Evolutionary conservation across 306 rosid species (phyloP).

Genomic region (Prunus mume): DNA sequence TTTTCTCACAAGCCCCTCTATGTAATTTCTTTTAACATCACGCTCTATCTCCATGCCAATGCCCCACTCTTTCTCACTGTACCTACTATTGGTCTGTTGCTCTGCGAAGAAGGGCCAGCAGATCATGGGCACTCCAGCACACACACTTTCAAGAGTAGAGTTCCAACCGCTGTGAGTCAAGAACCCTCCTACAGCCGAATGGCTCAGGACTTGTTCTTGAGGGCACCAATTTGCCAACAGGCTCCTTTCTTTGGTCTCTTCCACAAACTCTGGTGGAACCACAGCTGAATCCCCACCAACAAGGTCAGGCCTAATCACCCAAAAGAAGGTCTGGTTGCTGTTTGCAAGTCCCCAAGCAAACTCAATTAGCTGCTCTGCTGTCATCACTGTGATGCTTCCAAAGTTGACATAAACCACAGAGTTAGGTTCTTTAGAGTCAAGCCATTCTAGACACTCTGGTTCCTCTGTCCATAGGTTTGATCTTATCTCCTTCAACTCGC

Average conservation of each 20-base stretch:
- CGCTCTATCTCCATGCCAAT: not conserved
- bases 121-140: not conserved
- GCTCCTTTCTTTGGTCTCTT: too few species aligned
- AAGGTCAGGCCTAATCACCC: conserved; percentile 54
- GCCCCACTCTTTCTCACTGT: not conserved
- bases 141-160: not conserved
- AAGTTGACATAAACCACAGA: too few species aligned
- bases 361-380: conserved; percentile 40
- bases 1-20: conserved; percentile 50
- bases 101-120: not conserved
- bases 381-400: conserved; percentile 25
- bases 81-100: not conserved
- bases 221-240: too few species aligned
- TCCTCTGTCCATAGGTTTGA: too few species aligned
- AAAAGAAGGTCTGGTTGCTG: conserved; percentile 36
- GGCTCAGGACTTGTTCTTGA: not conserved
- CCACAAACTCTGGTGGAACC: too few species aligned
- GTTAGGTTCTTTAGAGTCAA: too few species aligned
- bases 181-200: not conserved
- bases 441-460: too few species aligned
- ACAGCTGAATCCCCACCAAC: conserved; percentile 25
- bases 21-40: conserved; percentile 32
- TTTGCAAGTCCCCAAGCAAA: conserved; percentile 71
- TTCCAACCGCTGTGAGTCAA: not conserved
- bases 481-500: too few species aligned